Conservation (phyloP, 441 rosid genomes). For the Raphanus hybrid region DNA sequence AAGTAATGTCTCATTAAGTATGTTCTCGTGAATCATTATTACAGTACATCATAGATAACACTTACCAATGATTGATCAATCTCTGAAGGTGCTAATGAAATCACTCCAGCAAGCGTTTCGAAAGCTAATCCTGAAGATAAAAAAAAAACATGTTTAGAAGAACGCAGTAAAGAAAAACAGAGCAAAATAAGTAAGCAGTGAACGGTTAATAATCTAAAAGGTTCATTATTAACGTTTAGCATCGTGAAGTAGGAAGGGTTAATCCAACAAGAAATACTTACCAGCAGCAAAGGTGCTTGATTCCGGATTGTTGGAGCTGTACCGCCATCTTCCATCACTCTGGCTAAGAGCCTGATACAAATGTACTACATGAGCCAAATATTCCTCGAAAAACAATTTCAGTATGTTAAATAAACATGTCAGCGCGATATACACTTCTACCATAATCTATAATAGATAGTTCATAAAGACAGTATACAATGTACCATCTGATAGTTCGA, state of each 20-base stretch:
- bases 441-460: not conserved
- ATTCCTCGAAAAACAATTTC: not conserved
- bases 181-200: constrained; percentile 19
- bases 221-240: constrained; percentile 2
- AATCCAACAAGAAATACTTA: constrained; percentile 43
- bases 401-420: not conserved
- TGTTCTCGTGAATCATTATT: constrained; percentile 8
- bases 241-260: not conserved
- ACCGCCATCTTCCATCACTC: constrained; percentile 97
- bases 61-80: constrained; percentile 82
- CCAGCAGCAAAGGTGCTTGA: constrained; percentile 96
- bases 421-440: not conserved
- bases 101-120: constrained; percentile 85
- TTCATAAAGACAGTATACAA: constrained; percentile 3
- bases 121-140: constrained; percentile 76
- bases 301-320: constrained; percentile 75
- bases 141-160: constrained; percentile 5
- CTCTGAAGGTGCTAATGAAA: constrained; percentile 79
- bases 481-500: constrained; percentile 5
- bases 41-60: constrained; percentile 20
- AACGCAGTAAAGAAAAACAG: not conserved
- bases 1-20: not conserved
- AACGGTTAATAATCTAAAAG: not conserved
- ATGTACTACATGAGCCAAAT: constrained; percentile 38
- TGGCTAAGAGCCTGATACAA: constrained; percentile 83